These are phyloP conservation scores for Massariosphaeria phaeospora DNA, from an alignment of 495 filamentous ascomycete genomes.

Conservation along the genomic window DNA sequence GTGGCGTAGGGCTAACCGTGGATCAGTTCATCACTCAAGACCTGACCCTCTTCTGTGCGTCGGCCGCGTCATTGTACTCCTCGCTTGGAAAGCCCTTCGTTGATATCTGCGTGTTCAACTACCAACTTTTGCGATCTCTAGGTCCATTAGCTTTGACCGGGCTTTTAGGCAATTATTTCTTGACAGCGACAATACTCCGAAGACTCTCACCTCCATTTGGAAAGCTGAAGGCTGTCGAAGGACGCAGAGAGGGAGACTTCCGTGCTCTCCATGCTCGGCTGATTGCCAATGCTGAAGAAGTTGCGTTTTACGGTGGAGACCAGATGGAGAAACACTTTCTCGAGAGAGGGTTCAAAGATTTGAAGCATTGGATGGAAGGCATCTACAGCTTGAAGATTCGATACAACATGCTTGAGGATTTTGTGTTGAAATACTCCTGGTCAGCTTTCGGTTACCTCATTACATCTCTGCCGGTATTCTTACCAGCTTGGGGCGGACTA, in stretches of 20 bases:
- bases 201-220: slow-evolving; percentile 91
- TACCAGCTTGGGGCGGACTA: slow-evolving; percentile 88
- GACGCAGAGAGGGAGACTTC: slow-evolving; percentile 89
- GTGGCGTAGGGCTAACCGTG: slow-evolving; percentile 81
- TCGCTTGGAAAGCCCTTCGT: slow-evolving; percentile 94
- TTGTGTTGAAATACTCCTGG: slow-evolving; percentile 97
- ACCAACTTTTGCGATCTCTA: slow-evolving; percentile 86
- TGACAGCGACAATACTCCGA: slow-evolving; percentile 82
- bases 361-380: slow-evolving; percentile 92
- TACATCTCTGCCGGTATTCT: slow-evolving; percentile 87
- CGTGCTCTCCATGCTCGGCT: slow-evolving; percentile 81
- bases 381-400: slow-evolving; percentile 94
- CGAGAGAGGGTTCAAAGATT: slow-evolving; percentile 80
- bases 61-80: slow-evolving; percentile 89
- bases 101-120: slow-evolving; percentile 95
- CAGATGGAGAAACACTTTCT: slow-evolving; percentile 89
- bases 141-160: slow-evolving; percentile 83
- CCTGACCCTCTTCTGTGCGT: slow-evolving; percentile 86
- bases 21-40: slow-evolving; percentile 99
- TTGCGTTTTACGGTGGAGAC: slow-evolving; percentile 97
- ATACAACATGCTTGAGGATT: slow-evolving; percentile 98
- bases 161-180: slow-evolving; percentile 83
- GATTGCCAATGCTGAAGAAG: slow-evolving; percentile 95
- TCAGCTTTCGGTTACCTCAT: slow-evolving; percentile 94
- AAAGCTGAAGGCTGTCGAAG: slow-evolving; percentile 92